Percentiles rank a stretch among this genome's conserved stretches.
These are phyloP conservation scores for Brettanomyces nanus DNA, from an alignment of 805 yeast genomes.

Conservation along the genomic window DNA sequence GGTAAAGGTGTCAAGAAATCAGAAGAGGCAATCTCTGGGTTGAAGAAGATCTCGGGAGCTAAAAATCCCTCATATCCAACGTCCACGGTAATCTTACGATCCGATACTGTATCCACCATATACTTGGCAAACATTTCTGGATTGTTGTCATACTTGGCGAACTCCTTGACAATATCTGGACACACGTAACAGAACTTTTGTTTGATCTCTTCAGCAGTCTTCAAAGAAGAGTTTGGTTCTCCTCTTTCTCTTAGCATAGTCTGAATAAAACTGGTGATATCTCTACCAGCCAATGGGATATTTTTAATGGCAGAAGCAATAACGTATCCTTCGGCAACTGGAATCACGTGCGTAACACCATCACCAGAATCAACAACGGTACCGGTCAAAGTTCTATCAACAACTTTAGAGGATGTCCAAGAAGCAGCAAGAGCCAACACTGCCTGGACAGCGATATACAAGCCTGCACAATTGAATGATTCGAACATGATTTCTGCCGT, in stretches of 20 bases:
- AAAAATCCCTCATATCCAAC: slow-evolving; percentile 96
- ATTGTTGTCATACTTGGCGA: slow-evolving; percentile 87
- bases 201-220: slow-evolving; percentile 94
- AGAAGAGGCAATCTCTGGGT: slow-evolving; percentile 93
- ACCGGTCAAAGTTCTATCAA: slow-evolving; percentile 93
- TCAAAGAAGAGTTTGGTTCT: slow-evolving; percentile 85
- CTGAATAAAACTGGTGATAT: slow-evolving; percentile 90
- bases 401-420: slow-evolving; percentile 95
- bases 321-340: slow-evolving; percentile 98
- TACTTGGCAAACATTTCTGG: slow-evolving; percentile 92
- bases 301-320: slow-evolving; percentile 96
- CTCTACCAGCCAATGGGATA: slow-evolving; percentile 98
- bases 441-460: slow-evolving; percentile 98
- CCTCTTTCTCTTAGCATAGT: slow-evolving; percentile 93
- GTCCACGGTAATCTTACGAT: slow-evolving; percentile 67
- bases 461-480: slow-evolving; percentile 96
- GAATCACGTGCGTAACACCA: slow-evolving; percentile 98
- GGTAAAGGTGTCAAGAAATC: slow-evolving; percentile 96
- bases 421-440: slow-evolving; percentile 97
- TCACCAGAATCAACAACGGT: slow-evolving; percentile 98
- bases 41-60: slow-evolving; percentile 98
- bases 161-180: slow-evolving; percentile 96
- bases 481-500: slow-evolving; percentile 99
- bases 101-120: slow-evolving; percentile 69
- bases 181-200: slow-evolving; percentile 96